These are phyloP conservation scores for Pisolithus orientalis DNA, from an alignment of 768 basidiomycete genomes.

Conservation along the genomic window DNA sequence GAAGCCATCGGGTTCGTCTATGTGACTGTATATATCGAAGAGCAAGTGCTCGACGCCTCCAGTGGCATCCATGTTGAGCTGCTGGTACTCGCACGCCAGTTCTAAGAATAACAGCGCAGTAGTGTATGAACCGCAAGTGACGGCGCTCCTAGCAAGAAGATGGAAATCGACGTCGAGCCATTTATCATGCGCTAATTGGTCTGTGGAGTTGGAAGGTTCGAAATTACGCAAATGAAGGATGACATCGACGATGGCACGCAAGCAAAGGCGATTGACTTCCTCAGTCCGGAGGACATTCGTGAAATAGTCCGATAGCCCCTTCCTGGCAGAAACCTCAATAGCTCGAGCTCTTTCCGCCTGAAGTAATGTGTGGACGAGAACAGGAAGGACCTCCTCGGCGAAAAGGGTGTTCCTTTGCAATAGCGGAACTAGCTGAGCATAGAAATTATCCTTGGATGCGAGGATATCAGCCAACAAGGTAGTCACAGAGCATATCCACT, in stretches of 20 bases:
- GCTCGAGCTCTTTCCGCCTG: constrained; percentile 19
- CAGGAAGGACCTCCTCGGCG: constrained; percentile 63
- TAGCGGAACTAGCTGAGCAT: constrained; percentile 57
- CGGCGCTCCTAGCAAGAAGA: constrained; percentile 66
- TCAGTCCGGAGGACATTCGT: constrained; percentile 21
- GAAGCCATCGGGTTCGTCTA: constrained; percentile 98
- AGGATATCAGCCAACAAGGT: constrained; percentile 54
- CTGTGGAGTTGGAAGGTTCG: constrained; percentile 29
- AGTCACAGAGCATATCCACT: constrained; percentile 60
- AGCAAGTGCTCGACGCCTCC: constrained; percentile 58
- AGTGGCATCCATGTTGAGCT: constrained; percentile 21
- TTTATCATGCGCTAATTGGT: constrained; percentile 53
- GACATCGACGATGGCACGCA: constrained; percentile 59
- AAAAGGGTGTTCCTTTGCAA: constrained; percentile 49
- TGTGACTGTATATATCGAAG: constrained; percentile 89
- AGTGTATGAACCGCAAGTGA: constrained; percentile 77
- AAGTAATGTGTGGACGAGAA: constrained; percentile 69
- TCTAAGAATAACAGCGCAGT: constrained; percentile 89
- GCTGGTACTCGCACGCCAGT: constrained; percentile 51
- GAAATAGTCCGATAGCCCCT: constrained; percentile 18
- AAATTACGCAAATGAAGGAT: constrained; percentile 79
- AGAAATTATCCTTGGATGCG: constrained; percentile 53
- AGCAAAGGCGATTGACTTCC: constrained; percentile 38
- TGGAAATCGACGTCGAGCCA: constrained; percentile 80
- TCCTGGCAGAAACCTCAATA: constrained; percentile 4